phyloP scores from a whole-genome alignment of 177 flowering plant species.

The Telopea speciosissima region DNA sequence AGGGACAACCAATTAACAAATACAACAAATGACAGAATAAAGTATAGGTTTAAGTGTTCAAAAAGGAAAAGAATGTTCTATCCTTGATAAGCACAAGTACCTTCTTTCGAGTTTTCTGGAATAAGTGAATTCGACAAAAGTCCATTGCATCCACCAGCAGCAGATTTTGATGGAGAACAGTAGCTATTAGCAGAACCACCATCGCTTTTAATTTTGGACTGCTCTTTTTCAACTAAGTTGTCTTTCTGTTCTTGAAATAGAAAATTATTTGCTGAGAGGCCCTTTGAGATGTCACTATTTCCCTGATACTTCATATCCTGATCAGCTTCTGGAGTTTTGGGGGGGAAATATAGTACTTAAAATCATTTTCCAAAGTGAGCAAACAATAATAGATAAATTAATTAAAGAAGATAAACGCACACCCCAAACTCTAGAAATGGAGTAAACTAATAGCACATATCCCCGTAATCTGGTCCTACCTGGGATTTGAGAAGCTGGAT shows the following conservation, averaged over 20 bases:
- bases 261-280: neutral
- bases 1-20: neutral
- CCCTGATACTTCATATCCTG: constrained; percentile 15
- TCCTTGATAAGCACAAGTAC: constrained; percentile 8
- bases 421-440: neutral
- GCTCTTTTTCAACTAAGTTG: constrained; percentile 8
- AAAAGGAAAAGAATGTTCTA: neutral
- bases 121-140: constrained; percentile 3
- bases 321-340: constrained; percentile 20
- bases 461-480: constrained; percentile 26
- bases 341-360: neutral
- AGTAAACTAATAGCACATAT: constrained; percentile 6
- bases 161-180: constrained; percentile 9
- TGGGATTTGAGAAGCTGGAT: constrained; percentile 19
- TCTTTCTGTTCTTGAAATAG: constrained; percentile 5
- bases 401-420: neutral
- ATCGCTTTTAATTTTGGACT: constrained; percentile 5
- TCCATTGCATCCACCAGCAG: constrained; percentile 5
- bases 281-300: constrained; percentile 22
- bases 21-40: neutral
- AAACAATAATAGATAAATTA: neutral
- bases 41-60: neutral
- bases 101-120: constrained; percentile 7
- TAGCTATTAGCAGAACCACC: neutral
- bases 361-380: neutral